phyloP scores from a whole-genome alignment of 2,329 filamentous ascomycete species.

The Chaetothyriales sp. region DNA sequence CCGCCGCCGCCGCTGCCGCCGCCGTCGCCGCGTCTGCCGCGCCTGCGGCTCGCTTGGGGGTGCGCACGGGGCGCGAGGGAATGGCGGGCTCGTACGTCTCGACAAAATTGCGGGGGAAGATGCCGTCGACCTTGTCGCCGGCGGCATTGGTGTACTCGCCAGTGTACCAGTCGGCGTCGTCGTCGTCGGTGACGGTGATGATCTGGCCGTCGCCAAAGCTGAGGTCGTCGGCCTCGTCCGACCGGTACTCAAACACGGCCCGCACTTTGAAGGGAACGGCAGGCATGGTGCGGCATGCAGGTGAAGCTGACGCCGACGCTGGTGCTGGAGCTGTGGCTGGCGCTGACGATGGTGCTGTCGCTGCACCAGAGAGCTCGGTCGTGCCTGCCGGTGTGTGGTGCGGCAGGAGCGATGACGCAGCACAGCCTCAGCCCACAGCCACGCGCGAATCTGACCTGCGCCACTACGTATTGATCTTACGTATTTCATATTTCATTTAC shows the following conservation, averaged over 20 bases:
- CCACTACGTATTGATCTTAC: too few species aligned
- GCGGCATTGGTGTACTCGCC: slow-evolving; percentile 50
- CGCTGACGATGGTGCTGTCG: background rate
- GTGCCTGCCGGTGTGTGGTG: background rate
- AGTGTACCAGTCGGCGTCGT: slow-evolving; percentile 77
- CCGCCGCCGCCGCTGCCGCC: slow-evolving; percentile 18
- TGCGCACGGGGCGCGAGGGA: slow-evolving; percentile 67
- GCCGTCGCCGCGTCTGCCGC: slow-evolving; percentile 18
- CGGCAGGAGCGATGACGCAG: background rate
- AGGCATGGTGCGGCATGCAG: slow-evolving; percentile 43
- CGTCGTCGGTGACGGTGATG: slow-evolving; percentile 83
- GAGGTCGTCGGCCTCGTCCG: slow-evolving; percentile 87
- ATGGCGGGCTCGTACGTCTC: slow-evolving; percentile 87
- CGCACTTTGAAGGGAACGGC: slow-evolving; percentile 76
- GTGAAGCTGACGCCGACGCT: background rate
- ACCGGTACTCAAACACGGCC: slow-evolving; percentile 87
- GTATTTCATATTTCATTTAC: too few species aligned
- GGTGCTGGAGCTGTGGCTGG: too few species aligned
- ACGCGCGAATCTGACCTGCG: background rate
- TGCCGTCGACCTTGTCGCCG: slow-evolving; percentile 66
- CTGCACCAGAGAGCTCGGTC: background rate
- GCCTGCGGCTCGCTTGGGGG: slow-evolving; percentile 40
- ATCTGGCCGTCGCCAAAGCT: slow-evolving; percentile 74
- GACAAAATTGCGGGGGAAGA: slow-evolving; percentile 96
- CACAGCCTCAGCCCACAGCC: background rate